These are phyloP conservation scores for Aspergillus nanangensis DNA, from an alignment of 495 filamentous ascomycete species.

Conservation along the genomic window DNA sequence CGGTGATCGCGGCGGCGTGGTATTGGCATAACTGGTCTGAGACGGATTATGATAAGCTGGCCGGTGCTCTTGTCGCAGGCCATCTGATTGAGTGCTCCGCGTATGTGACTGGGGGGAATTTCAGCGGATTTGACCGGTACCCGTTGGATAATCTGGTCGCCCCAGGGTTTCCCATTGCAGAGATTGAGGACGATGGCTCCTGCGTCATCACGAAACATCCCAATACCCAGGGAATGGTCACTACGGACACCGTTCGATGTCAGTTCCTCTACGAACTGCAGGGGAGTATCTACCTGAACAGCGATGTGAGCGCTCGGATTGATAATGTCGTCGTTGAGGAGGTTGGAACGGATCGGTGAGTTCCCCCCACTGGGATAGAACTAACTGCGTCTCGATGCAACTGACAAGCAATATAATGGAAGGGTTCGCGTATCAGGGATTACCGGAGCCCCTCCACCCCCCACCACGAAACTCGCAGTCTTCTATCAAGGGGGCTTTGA, in stretches of 20 bases:
- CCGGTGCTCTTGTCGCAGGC: slow-evolving; percentile 32
- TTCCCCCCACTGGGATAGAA: too few species aligned
- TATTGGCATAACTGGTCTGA: slow-evolving; percentile 38
- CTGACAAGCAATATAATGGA: neutral
- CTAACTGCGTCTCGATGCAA: neutral
- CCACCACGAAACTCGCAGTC: slow-evolving; percentile 50
- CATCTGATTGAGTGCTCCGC: slow-evolving; percentile 40
- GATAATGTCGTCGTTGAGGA: slow-evolving; percentile 28
- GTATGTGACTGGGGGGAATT: slow-evolving; percentile 45
- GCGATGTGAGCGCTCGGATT: slow-evolving; percentile 40
- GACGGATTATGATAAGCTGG: slow-evolving; percentile 27
- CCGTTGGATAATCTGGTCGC: slow-evolving; percentile 6
- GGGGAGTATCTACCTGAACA: slow-evolving; percentile 42
- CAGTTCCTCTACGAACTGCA: slow-evolving; percentile 53
- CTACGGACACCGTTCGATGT: slow-evolving; percentile 33
- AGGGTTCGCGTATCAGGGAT: slow-evolving; percentile 39
- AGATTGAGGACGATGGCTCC: slow-evolving; percentile 31
- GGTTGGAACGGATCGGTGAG: neutral
- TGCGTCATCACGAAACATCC: slow-evolving; percentile 18
- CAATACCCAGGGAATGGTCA: slow-evolving; percentile 9
- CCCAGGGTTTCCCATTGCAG: slow-evolving; percentile 41
- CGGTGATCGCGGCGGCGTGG: slow-evolving; percentile 42
- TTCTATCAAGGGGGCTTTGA: slow-evolving; percentile 46
- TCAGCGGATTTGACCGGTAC: slow-evolving; percentile 30
- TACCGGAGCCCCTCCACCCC: slow-evolving; percentile 41